Conservation (phyloP, 495 filamentous ascomycete genomes). For the Penicillium longicatenatum region DNA sequence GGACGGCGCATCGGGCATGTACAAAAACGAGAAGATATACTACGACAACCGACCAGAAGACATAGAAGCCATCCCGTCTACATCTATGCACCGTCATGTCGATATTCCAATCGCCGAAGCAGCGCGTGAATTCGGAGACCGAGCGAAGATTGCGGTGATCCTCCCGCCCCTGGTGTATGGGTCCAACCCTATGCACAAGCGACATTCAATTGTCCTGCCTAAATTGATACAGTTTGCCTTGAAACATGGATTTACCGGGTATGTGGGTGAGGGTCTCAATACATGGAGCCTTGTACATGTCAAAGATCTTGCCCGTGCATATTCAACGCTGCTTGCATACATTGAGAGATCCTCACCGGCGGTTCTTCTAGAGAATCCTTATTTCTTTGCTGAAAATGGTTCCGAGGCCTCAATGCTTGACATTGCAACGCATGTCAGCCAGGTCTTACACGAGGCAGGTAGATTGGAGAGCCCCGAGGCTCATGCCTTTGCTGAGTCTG, state of each 20-base stretch:
- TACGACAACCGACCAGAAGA: constrained; percentile 29
- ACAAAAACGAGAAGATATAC: constrained; percentile 35
- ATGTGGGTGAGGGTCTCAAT: constrained; percentile 30
- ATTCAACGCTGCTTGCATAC: constrained; percentile 34
- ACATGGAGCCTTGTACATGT: constrained; percentile 35
- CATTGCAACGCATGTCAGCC: constrained; percentile 29
- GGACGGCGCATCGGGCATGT: constrained; percentile 19
- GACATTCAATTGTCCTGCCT: constrained; percentile 35
- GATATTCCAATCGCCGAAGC: constrained; percentile 41
- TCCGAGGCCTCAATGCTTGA: constrained; percentile 30
- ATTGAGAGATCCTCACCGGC: constrained; percentile 22
- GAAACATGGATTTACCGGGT: constrained; percentile 35
- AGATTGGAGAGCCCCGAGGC: neutral
- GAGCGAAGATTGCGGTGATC: constrained; percentile 40
- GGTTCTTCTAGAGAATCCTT: constrained; percentile 30
- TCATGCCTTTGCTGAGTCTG: constrained; percentile 1
- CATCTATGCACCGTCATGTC: constrained; percentile 40
- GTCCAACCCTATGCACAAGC: constrained; percentile 25
- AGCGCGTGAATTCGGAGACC: constrained; percentile 27
- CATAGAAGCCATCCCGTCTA: constrained; percentile 37
- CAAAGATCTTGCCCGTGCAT: constrained; percentile 28
- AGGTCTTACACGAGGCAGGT: neutral
- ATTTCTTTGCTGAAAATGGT: constrained; percentile 43
- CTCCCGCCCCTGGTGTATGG: constrained; percentile 40
- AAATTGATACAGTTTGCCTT: constrained; percentile 33